Base-by-base conservation (phyloP, 2,329 filamentous ascomycete species). In the Teratosphaeria nubilosa region DNA sequence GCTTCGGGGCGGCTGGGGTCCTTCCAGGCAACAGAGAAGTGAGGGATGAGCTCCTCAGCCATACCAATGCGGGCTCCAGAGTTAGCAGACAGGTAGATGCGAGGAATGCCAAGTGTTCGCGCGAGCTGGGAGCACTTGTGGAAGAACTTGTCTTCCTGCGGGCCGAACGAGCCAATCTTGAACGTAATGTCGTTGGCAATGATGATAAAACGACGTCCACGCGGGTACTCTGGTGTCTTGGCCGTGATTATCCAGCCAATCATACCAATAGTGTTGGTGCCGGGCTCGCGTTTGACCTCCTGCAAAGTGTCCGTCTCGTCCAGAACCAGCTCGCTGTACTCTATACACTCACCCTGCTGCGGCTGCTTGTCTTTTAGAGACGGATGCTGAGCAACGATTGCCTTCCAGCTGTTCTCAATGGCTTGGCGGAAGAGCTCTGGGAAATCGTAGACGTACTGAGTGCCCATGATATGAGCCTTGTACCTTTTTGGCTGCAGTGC, bases 371-470 rank as follows among this genome's bases (percentile, higher is more conserved):
- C 84, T 54, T 84, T 84, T 60, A 96, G 78, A 22, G 81, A 79
- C 11, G 90, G 81, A 68, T 92, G 86, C 72, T 86, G 86, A 73
- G 86, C 84, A 63, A 88, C 81, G 58, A 86, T 85, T 73, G 86
- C 86, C 70, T 79, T 77, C 94, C 94, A 99, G 76, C 84, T 88
- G 81, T 96, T 96, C 79, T 96, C 91, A 72, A 96, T 90, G 51
- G 94, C 91, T 77, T 97, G 94, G 71, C 94, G 86, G 88, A 99
- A 99, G 54, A 99, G 86, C 81, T 99, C 94, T 31, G 94, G 94
- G 87, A 99, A 99, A 76, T 99, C 94, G 74, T 99, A 99, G 57
- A 97, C 94, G 73, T 96, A 99, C 77, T 99, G 94, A 30, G 94
- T 99, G 64, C 94, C 94, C 91, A 99, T 96, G 62, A 97, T 80